Conservation (phyloP, 2,329 filamentous ascomycete genomes). For the Verticillium dahliae region DNA sequence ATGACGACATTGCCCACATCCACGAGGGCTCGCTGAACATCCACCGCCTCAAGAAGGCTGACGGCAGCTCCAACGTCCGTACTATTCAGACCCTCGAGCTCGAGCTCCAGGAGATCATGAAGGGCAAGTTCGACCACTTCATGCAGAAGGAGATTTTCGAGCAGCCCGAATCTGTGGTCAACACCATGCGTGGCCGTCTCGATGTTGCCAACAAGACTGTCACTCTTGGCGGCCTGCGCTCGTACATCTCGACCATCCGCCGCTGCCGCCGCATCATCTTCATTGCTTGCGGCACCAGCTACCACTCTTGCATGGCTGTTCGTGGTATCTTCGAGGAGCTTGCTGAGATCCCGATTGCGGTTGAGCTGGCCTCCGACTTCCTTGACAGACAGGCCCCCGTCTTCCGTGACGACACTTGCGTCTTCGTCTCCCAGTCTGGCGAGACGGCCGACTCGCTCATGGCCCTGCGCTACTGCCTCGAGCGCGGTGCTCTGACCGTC, state of each 20-base stretch:
- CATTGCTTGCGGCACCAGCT: conserved; percentile 96
- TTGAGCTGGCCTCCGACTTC: conserved; percentile 97
- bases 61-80: conserved; percentile 93
- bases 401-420: conserved; percentile 98
- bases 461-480: conserved; percentile 95
- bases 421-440: conserved; percentile 97
- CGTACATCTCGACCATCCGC: conserved; percentile 94
- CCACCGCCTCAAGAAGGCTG: conserved; percentile 93
- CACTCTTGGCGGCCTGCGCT: conserved; percentile 89
- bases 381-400: conserved; percentile 93
- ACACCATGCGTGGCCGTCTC: conserved; percentile 98
- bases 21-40: conserved; percentile 99
- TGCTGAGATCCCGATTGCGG: conserved; percentile 93
- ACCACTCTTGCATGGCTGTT: conserved; percentile 99
- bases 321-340: conserved; percentile 97
- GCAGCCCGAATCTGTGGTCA: conserved; percentile 98
- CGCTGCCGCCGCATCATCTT: conserved; percentile 97
- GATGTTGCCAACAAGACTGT: conserved; percentile 91
- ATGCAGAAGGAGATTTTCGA: conserved; percentile 99
- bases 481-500: conserved; percentile 93
- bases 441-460: conserved; percentile 97
- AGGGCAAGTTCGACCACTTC: conserved; percentile 99
- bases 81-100: conserved; percentile 98
- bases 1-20: conserved; percentile 99
- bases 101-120: conserved; percentile 99